Percentiles rank a stretch among this genome's conserved stretches.
phyloP scores from a whole-genome alignment of 805 yeast species.

The Osmozyma mogii region DNA sequence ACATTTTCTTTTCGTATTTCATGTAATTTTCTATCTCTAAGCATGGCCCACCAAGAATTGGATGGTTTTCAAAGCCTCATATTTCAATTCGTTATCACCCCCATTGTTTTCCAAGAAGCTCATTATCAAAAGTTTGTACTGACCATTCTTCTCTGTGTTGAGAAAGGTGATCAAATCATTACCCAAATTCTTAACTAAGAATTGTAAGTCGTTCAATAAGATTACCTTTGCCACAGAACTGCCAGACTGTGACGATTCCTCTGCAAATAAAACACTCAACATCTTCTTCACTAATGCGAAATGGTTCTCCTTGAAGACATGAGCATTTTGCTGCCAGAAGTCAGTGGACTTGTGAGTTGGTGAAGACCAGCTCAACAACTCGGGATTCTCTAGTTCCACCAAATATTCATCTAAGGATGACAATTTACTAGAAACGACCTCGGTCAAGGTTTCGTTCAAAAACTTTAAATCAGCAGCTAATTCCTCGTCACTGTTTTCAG shows the following conservation, averaged over 20 bases:
- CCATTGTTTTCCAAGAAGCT: slow-evolving; percentile 59
- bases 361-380: slow-evolving; percentile 65
- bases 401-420: slow-evolving; percentile 90
- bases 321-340: slow-evolving; percentile 83
- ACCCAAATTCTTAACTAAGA: slow-evolving; percentile 33
- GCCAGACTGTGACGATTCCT: slow-evolving; percentile 12
- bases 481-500: slow-evolving; percentile 66
- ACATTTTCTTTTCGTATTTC: no score
- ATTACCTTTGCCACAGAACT: slow-evolving; percentile 22
- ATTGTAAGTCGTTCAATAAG: slow-evolving; percentile 36
- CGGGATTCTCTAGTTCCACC: slow-evolving; percentile 73
- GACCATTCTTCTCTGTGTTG: slow-evolving; percentile 41
- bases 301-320: slow-evolving; percentile 66
- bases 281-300: slow-evolving; percentile 66
- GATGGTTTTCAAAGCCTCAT: slow-evolving; percentile 93
- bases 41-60: slow-evolving; percentile 81
- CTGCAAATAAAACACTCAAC: slow-evolving; percentile 38
- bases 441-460: slow-evolving; percentile 54
- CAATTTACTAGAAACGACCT: slow-evolving; percentile 60
- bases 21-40: slow-evolving; percentile 2
- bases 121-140: slow-evolving; percentile 73
- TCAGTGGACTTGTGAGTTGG: slow-evolving; percentile 87
- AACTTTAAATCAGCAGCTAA: slow-evolving; percentile 61
- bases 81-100: slow-evolving; percentile 80
- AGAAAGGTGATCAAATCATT: slow-evolving; percentile 30